phyloP scores from a whole-genome alignment of 2,329 filamentous ascomycete genomes.

The Pestalotiopsis sp. region DNA sequence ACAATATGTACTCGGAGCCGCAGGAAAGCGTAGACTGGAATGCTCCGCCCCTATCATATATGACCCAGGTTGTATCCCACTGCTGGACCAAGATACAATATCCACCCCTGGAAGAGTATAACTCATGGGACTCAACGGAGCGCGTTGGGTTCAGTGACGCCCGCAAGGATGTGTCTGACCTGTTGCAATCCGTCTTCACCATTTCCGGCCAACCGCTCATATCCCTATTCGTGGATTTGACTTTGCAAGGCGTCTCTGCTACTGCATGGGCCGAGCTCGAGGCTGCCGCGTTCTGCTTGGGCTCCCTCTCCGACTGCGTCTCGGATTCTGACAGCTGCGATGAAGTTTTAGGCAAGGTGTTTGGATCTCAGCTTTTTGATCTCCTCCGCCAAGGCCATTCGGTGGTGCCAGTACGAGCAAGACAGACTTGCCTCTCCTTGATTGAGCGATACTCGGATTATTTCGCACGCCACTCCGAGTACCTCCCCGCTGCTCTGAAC shows the following conservation, averaged over 20 bases:
- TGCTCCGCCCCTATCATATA: conserved; percentile 55
- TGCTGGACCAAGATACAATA: conserved; percentile 73
- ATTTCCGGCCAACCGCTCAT: conserved; percentile 60
- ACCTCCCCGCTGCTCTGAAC: conserved; percentile 71
- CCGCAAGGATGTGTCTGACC: conserved; percentile 77
- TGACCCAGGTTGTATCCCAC: conserved; percentile 67
- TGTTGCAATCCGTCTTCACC: conserved; percentile 72
- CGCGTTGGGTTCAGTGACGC: conserved; percentile 71
- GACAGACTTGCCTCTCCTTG: conserved; percentile 69
- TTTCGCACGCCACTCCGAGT: conserved; percentile 70
- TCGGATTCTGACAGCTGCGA: conserved; percentile 62
- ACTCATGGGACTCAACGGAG: conserved; percentile 71
- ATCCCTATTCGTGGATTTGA: conserved; percentile 57
- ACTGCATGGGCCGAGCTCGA: conserved; percentile 63
- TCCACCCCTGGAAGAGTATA: conserved; percentile 58
- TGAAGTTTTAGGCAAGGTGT: conserved; percentile 60
- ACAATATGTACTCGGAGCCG: conserved; percentile 55
- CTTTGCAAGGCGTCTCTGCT: conserved; percentile 50
- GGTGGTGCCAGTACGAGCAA: conserved; percentile 62
- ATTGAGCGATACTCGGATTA: conserved; percentile 77
- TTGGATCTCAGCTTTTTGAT: conserved; percentile 60
- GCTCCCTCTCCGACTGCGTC: conserved; percentile 68
- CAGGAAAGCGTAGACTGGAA: conserved; percentile 56
- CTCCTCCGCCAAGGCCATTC: conserved; percentile 52
- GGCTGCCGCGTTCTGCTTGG: conserved; percentile 64